phyloP scores from a whole-genome alignment of 148 eudicot species.

The Pharnaceum exiguum region DNA sequence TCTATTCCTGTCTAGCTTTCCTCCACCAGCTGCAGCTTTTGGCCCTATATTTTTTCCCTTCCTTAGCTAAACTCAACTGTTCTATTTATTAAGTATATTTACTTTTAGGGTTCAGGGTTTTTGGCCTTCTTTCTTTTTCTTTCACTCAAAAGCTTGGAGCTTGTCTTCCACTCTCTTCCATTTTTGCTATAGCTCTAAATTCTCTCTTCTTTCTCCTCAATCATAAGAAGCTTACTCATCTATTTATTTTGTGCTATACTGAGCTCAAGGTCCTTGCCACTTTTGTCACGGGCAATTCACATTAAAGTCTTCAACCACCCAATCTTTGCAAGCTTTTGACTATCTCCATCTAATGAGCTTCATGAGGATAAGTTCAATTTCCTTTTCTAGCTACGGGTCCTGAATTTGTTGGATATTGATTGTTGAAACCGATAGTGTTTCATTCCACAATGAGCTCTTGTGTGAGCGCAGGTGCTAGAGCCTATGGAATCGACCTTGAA shows the following conservation, averaged over 20 bases:
- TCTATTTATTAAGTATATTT: conserved; percentile 9
- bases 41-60: conserved; percentile 8
- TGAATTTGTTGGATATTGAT: not conserved
- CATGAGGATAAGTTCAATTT: conserved; percentile 4
- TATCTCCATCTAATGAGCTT: conserved; percentile 3
- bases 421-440: conserved; percentile 10
- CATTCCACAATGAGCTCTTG: conserved; percentile 55
- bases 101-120: conserved; percentile 54
- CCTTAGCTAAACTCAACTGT: not conserved
- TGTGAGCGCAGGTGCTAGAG: conserved; percentile 63
- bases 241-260: not conserved
- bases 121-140: conserved; percentile 14
- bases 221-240: conserved; percentile 7
- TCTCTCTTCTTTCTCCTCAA: conserved; percentile 3
- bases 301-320: not conserved
- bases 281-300: not conserved
- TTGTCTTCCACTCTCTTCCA: conserved; percentile 8
- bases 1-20: conserved; percentile 1
- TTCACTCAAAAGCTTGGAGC: conserved; percentile 14
- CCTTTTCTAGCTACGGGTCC: not conserved
- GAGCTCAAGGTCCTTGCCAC: too few species aligned
- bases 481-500: conserved; percentile 65
- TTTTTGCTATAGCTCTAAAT: conserved; percentile 5
- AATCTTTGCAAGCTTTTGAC: not conserved
- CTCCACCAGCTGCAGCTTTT: conserved; percentile 31